phyloP scores from a whole-genome alignment of 2,329 filamentous ascomycete species.

The Microcyclosporella mali region DNA sequence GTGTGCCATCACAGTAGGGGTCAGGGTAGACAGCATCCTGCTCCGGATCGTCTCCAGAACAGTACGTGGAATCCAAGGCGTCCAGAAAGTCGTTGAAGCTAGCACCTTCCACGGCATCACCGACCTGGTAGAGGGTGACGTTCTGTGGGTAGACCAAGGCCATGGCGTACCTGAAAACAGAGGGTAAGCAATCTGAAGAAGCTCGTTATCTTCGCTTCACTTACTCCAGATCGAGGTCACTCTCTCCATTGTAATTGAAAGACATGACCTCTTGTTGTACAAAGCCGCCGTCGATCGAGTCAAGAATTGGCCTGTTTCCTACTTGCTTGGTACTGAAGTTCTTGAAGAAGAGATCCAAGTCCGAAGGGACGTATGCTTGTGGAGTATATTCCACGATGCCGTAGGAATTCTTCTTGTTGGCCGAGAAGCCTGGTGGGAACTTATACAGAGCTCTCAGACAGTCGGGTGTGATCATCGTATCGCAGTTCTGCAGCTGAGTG shows the following conservation, averaged over 20 bases:
- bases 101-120: conserved; percentile 27
- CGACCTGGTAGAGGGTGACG: conserved; percentile 29
- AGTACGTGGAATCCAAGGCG: conserved; percentile 37
- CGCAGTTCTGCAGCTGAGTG: conserved; percentile 40
- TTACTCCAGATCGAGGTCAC: conserved; percentile 6
- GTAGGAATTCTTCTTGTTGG: conserved; percentile 43
- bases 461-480: conserved; percentile 51
- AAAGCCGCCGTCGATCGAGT: conserved; percentile 27
- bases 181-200: no score
- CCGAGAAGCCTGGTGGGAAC: conserved; percentile 33
- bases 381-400: conserved; percentile 50
- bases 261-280: conserved; percentile 37
- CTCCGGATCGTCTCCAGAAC: conserved; percentile 25
- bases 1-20: conserved; percentile 16
- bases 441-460: conserved; percentile 41
- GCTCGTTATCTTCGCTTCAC: no score
- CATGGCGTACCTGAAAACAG: no score
- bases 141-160: conserved; percentile 46
- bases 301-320: conserved; percentile 28
- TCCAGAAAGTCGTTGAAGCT: conserved; percentile 39
- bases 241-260: conserved; percentile 15
- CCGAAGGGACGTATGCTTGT: conserved; percentile 43
- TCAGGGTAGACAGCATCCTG: conserved; percentile 46
- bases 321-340: conserved; percentile 31
- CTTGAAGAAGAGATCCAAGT: conserved; percentile 33